phyloP scores from a whole-genome alignment of 2,329 filamentous ascomycete species.

The Monilinia laxa region DNA sequence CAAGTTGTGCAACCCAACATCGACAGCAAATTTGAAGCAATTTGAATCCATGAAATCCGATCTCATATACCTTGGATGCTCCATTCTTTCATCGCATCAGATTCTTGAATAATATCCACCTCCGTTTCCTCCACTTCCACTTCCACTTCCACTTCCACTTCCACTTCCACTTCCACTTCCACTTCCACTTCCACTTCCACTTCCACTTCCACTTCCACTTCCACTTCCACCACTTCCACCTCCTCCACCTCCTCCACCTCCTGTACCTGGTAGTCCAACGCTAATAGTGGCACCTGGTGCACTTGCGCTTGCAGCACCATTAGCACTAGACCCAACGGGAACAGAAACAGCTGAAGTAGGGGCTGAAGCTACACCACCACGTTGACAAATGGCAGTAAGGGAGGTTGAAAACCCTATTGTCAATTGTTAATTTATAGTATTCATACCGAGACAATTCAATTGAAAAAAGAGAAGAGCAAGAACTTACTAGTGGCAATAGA shows the following conservation, averaged over 20 bases:
- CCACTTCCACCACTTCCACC: constrained; percentile 1
- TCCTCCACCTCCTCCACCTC: not conserved
- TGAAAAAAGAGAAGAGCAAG: not conserved
- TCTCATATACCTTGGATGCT: not conserved
- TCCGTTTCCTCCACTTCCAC: constrained; percentile 5
- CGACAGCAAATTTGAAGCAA: constrained; percentile 4
- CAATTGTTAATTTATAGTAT: not conserved
- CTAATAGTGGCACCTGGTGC: constrained; percentile 12
- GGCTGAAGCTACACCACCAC: not conserved
- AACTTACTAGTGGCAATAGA: constrained; percentile 5
- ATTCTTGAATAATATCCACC: constrained; percentile 9
- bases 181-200: constrained; percentile 1
- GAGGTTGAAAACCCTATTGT: constrained; percentile 9
- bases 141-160: constrained; percentile 4
- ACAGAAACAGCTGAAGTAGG: not conserved
- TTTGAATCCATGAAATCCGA: not conserved
- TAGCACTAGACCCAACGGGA: constrained; percentile 7
- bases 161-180: constrained; percentile 7
- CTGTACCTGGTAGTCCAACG: not conserved
- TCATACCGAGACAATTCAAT: not conserved
- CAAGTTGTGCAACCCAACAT: not conserved
- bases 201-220: constrained; percentile 10
- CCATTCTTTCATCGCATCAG: not conserved
- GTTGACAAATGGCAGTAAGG: constrained; percentile 7
- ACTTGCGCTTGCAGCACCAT: constrained; percentile 7